Percentiles rank a stretch among this genome's conserved stretches.
Evolutionary conservation across 2,329 filamentous ascomycete genomes (phyloP).

Genomic region (Neonectria ditissima): DNA sequence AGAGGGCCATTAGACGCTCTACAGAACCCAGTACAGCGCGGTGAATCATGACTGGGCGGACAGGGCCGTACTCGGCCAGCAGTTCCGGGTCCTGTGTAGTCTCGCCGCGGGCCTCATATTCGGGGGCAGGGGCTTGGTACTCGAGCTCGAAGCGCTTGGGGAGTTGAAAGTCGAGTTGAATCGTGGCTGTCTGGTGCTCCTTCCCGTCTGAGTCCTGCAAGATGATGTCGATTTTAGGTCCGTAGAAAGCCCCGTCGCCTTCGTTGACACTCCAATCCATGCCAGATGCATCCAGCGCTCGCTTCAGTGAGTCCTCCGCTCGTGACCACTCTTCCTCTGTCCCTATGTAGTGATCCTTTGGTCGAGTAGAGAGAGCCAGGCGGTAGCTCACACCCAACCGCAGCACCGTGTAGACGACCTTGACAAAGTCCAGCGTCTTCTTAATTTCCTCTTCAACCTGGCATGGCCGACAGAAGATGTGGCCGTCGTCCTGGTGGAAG

Average conservation of each 20-base stretch:
- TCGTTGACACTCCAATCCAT: slow-evolving; percentile 80
- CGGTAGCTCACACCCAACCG: slow-evolving; percentile 76
- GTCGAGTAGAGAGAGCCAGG: slow-evolving; percentile 82
- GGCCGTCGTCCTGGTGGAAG: slow-evolving; percentile 91
- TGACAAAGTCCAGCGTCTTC: slow-evolving; percentile 79
- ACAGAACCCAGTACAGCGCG: slow-evolving; percentile 86
- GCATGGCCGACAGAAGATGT: slow-evolving; percentile 86
- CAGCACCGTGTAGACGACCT: slow-evolving; percentile 77
- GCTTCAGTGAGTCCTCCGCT: slow-evolving; percentile 55
- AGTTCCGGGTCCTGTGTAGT: slow-evolving; percentile 61
- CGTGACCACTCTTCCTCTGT: slow-evolving; percentile 71
- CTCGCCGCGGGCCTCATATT: slow-evolving; percentile 67
- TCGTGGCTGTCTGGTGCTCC: slow-evolving; percentile 88
- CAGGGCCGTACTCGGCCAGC: slow-evolving; percentile 66
- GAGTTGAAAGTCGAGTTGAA: slow-evolving; percentile 91
- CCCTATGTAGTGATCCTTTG: slow-evolving; percentile 82
- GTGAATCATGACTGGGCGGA: slow-evolving; percentile 83
- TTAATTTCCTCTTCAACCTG: slow-evolving; percentile 82
- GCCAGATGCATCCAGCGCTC: slow-evolving; percentile 72
- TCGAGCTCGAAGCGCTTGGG: slow-evolving; percentile 83
- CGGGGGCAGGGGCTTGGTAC: slow-evolving; percentile 77
- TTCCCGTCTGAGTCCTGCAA: slow-evolving; percentile 84
- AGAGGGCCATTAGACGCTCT: slow-evolving; percentile 84
- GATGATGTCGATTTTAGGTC: slow-evolving; percentile 91
- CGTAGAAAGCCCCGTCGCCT: slow-evolving; percentile 90